These are phyloP conservation scores for Emericellopsis terricola DNA, from an alignment of 495 filamentous ascomycete genomes.

Conservation along the genomic window DNA sequence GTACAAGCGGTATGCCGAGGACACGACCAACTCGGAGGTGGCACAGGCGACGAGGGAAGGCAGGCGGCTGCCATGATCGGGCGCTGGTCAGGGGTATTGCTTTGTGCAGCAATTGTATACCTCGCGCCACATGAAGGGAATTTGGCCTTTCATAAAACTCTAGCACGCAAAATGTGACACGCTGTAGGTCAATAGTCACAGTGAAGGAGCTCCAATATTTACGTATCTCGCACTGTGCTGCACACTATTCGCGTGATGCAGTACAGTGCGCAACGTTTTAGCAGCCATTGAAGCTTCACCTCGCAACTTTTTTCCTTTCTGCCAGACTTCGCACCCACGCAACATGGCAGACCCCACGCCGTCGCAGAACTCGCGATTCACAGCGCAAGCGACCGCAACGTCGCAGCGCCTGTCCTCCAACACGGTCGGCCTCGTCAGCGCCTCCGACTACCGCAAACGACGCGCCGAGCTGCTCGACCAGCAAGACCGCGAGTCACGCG, in stretches of 20 bases:
- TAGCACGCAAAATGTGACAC: too few relatives aligned
- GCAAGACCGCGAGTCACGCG: slow-evolving; percentile 67
- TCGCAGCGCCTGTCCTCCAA: slow-evolving; percentile 83
- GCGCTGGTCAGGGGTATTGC: neutral
- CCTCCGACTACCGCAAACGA: slow-evolving; percentile 91
- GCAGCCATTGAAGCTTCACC: too few relatives aligned
- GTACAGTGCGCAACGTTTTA: too few relatives aligned
- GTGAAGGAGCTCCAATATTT: too few relatives aligned
- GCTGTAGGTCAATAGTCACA: too few relatives aligned
- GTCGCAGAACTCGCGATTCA: slow-evolving; percentile 63
- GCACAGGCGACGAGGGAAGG: slow-evolving; percentile 49
- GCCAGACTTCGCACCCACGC: too few relatives aligned
- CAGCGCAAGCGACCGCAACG: slow-evolving; percentile 58
- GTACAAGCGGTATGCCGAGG: slow-evolving; percentile 53
- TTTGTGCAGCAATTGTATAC: neutral
- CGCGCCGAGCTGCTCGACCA: slow-evolving; percentile 88
- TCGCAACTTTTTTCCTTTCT: neutral
- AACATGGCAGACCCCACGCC: too few relatives aligned
- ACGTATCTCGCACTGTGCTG: neutral
- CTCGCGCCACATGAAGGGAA: neutral
- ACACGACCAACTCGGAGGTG: slow-evolving; percentile 51
- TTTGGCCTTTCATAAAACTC: too few relatives aligned
- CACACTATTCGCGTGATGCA: too few relatives aligned
- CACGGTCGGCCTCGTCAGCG: slow-evolving; percentile 81
- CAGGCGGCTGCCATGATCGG: slow-evolving; percentile 35